A percentile compares a stretch with the other conserved stretches of the same genome.
Evolutionary conservation across 2,329 filamentous ascomycete genomes (phyloP).

Genomic region (Pseudocercospora fuligena): DNA sequence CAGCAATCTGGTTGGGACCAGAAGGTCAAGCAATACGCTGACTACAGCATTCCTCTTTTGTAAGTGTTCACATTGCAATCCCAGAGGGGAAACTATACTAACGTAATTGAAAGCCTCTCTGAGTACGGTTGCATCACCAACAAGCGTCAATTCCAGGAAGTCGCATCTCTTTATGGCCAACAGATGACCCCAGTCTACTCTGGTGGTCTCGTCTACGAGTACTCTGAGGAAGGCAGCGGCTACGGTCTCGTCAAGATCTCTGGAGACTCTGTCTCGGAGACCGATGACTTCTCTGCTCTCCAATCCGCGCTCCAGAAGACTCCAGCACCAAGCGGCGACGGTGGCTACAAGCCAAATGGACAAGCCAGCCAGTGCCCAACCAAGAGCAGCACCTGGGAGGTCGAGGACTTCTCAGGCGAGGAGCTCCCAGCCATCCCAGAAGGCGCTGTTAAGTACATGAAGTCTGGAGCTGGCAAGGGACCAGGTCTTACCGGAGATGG

Average conservation of each 20-base stretch:
- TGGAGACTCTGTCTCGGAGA: constrained; percentile 57
- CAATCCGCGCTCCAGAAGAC: constrained; percentile 57
- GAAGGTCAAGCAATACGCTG: constrained; percentile 85
- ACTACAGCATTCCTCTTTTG: constrained; percentile 88
- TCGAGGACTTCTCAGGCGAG: constrained; percentile 51
- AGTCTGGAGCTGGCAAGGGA: constrained; percentile 61
- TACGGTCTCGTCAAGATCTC: constrained; percentile 78
- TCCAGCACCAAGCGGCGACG: constrained; percentile 59
- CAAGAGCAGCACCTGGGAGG: constrained; percentile 61
- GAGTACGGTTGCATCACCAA: constrained; percentile 91
- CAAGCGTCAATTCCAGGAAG: constrained; percentile 79
- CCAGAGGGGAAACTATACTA: constrained; percentile 11
- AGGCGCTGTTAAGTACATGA: constrained; percentile 61
- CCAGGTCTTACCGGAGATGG: constrained; percentile 61
- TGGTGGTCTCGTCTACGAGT: constrained; percentile 95
- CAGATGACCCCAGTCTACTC: constrained; percentile 92
- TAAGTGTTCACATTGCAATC: constrained; percentile 36
- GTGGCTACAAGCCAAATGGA: constrained; percentile 63
- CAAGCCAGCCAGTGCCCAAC: constrained; percentile 59
- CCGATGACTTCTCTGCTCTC: constrained; percentile 66
- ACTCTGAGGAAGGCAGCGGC: constrained; percentile 76
- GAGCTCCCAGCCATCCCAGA: constrained; percentile 62
- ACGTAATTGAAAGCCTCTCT: constrained; percentile 63
- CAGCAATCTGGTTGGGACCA: constrained; percentile 76
- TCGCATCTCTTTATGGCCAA: constrained; percentile 75